Evolutionary conservation across 176 grass and related monocot genomes (phyloP).

Genomic region (Miscanthus lutarioriparius): DNA sequence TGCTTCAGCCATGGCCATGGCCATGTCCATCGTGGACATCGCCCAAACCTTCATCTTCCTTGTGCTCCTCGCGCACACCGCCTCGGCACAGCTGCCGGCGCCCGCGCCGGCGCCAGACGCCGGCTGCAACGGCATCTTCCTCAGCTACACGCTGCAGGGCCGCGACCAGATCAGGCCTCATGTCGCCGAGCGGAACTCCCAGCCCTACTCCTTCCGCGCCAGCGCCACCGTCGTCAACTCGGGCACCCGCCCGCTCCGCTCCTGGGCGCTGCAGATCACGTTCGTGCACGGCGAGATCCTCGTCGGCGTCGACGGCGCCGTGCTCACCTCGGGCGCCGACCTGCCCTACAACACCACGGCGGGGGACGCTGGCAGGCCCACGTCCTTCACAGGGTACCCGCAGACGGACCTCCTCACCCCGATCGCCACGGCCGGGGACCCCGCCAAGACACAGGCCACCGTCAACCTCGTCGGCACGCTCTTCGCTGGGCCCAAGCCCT

Average conservation of each 20-base stretch:
- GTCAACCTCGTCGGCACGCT: conserved; percentile 61
- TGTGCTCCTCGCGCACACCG: neutral
- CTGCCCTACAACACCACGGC: conserved; percentile 64
- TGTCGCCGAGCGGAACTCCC: conserved; percentile 17
- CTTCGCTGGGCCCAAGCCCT: conserved; percentile 43
- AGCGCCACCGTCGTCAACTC: conserved; percentile 63
- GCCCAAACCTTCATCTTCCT: neutral
- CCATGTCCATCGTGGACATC: neutral
- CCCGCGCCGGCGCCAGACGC: conserved; percentile 37
- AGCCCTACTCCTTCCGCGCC: conserved; percentile 70
- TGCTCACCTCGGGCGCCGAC: conserved; percentile 50
- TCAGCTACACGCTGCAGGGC: conserved; percentile 54
- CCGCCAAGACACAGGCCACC: conserved; percentile 32
- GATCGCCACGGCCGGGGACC: conserved; percentile 69
- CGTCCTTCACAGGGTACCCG: conserved; percentile 68
- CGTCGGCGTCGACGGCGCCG: conserved; percentile 46
- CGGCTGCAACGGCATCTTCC: conserved; percentile 69
- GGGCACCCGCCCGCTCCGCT: conserved; percentile 44
- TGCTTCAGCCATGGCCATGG: neutral
- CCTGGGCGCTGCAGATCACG: conserved; percentile 50
- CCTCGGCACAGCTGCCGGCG: conserved; percentile 30
- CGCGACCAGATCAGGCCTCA: conserved; percentile 62
- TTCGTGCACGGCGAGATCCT: conserved; percentile 68
- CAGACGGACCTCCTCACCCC: conserved; percentile 69
- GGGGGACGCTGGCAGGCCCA: conserved; percentile 10